Evolutionary conservation across 805 yeast genomes (phyloP).

Genomic region (Wickerhamiella kazuoi): DNA sequence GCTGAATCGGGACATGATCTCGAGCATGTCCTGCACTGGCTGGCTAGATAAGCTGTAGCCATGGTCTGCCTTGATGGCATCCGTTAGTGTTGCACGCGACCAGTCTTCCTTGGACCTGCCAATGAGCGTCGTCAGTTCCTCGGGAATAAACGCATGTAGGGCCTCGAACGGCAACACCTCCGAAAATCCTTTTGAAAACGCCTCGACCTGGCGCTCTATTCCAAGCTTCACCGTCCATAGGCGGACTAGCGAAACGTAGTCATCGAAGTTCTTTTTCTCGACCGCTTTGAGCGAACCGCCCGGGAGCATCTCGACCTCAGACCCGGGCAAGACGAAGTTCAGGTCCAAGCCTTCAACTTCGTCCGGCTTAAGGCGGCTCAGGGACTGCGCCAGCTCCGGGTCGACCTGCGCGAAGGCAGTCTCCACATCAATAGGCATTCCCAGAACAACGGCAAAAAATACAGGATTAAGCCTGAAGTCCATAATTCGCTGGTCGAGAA

Average conservation of each 20-base stretch:
- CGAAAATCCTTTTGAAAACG: slow-evolving; percentile 67
- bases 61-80: slow-evolving; percentile 67
- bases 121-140: slow-evolving; percentile 52
- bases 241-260: slow-evolving; percentile 38
- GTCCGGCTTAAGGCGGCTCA: slow-evolving; percentile 6
- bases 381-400: slow-evolving; percentile 8
- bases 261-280: slow-evolving; percentile 34
- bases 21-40: slow-evolving; percentile 42
- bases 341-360: slow-evolving; percentile 41
- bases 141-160: slow-evolving; percentile 49
- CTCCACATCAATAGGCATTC: slow-evolving; percentile 6
- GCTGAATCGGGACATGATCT: slow-evolving; percentile 39
- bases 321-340: slow-evolving; percentile 64
- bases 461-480: slow-evolving; percentile 62
- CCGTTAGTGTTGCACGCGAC: slow-evolving; percentile 35
- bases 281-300: slow-evolving; percentile 39
- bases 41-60: slow-evolving; percentile 63
- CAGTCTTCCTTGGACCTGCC: slow-evolving; percentile 82
- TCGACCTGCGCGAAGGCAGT: slow-evolving; percentile 8
- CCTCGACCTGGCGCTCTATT: slow-evolving; percentile 40
- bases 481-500: slow-evolving; percentile 71
- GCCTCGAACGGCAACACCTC: slow-evolving; percentile 65
- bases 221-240: slow-evolving; percentile 49
- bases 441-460: slow-evolving; percentile 45
- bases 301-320: slow-evolving; percentile 36